phyloP scores from a whole-genome alignment of 192 early-diverging fungal genomes.

The Cetraspora pellucida region DNA sequence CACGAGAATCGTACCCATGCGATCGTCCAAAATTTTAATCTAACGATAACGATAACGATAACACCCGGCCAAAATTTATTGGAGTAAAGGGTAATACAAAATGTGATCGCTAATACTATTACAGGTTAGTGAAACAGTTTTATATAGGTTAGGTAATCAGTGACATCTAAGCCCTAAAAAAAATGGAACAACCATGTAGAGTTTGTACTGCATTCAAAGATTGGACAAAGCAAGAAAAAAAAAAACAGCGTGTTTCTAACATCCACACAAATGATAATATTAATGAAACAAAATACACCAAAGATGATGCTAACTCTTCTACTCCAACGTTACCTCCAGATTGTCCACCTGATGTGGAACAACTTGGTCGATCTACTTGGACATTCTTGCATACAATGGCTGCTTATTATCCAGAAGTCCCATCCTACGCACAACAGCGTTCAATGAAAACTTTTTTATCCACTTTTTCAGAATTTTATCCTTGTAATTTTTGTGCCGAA shows the following conservation, averaged over 20 bases:
- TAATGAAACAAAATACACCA: conserved; percentile 19
- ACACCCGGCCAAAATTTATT: no score
- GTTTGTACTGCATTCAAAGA: conserved; percentile 77
- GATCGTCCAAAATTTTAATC: no score
- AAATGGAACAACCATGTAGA: conserved; percentile 74
- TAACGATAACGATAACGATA: no score
- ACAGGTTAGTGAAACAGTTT: no score
- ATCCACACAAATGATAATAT: conserved; percentile 22
- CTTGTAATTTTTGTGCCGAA: conserved; percentile 86
- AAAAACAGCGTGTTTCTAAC: conserved; percentile 35
- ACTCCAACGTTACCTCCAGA: conserved; percentile 35
- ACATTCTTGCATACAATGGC: conserved; percentile 97
- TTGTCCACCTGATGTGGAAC: conserved; percentile 82
- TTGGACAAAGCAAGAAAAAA: conserved; percentile 63
- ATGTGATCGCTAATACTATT: no score
- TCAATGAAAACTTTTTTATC: conserved; percentile 74
- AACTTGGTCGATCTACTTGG: conserved; percentile 91
- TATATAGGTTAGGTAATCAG: no score
- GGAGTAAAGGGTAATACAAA: no score
- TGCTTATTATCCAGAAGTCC: conserved; percentile 89
- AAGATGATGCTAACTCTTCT: conserved; percentile 23
- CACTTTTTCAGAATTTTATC: conserved; percentile 87
- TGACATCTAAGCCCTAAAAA: no score
- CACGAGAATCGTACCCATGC: no score
- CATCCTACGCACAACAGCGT: conserved; percentile 68